Evolutionary conservation across 2,329 filamentous ascomycete genomes (phyloP).

Genomic region (Cercospora sp.): DNA sequence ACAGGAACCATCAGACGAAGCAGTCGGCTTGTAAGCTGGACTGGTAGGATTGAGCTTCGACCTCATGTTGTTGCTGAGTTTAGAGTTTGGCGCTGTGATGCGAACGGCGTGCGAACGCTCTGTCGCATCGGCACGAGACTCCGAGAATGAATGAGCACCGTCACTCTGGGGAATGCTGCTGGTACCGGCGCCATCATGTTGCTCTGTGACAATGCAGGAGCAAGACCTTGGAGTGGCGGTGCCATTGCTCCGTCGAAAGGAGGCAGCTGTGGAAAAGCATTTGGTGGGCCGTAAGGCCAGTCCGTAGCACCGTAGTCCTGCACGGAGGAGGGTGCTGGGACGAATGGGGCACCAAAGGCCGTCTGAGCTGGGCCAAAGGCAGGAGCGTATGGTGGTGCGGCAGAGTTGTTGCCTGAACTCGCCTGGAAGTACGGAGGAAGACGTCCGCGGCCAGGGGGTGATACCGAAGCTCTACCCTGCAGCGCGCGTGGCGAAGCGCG

Average conservation of each 20-base stretch:
- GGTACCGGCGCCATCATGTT: neutral
- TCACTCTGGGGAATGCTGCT: constrained; percentile 32
- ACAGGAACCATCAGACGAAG: constrained; percentile 1
- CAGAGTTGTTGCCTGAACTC: constrained; percentile 10
- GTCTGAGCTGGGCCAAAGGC: constrained; percentile 20
- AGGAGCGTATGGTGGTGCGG: constrained; percentile 7
- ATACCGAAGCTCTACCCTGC: constrained; percentile 28
- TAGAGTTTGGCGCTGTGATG: constrained; percentile 39
- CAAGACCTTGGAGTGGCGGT: constrained; percentile 19
- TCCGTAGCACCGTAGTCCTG: constrained; percentile 24
- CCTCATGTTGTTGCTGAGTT: constrained; percentile 29
- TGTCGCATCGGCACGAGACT: constrained; percentile 27
- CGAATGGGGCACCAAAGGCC: constrained; percentile 21
- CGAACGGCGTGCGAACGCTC: constrained; percentile 36
- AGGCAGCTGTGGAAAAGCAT: constrained; percentile 32
- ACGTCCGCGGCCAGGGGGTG: constrained; percentile 25
- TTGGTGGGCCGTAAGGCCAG: constrained; percentile 30
- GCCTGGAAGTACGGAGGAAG: constrained; percentile 30
- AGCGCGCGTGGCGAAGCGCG: constrained; percentile 32
- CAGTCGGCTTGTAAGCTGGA: constrained; percentile 41
- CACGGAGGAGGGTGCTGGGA: constrained; percentile 27
- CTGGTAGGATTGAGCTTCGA: constrained; percentile 43
- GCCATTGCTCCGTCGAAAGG: constrained; percentile 37
- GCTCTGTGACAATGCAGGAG: neutral
- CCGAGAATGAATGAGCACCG: constrained; percentile 28